phyloP scores from a whole-genome alignment of 2,329 filamentous ascomycete genomes.

The Fusarium austroafricanum region DNA sequence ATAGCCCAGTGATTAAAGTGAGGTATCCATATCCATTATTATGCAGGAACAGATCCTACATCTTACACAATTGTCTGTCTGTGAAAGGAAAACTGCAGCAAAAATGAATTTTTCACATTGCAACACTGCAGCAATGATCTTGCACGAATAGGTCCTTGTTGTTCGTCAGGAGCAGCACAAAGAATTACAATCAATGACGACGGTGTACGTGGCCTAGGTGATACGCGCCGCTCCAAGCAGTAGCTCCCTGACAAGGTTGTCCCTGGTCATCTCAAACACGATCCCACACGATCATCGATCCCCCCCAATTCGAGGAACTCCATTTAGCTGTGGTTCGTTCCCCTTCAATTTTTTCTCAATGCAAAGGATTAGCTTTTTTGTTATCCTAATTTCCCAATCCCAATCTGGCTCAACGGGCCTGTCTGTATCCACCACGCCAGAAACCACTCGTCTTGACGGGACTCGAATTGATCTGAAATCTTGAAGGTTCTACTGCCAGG shows the following conservation, averaged over 20 bases:
- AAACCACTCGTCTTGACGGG: slow-evolving; percentile 1
- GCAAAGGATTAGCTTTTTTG: slow-evolving; percentile 13
- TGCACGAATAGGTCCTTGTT: neutral
- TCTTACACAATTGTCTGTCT: slow-evolving; percentile 9
- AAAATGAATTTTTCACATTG: neutral
- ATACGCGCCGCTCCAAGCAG: slow-evolving; percentile 8
- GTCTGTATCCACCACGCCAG: slow-evolving; percentile 16
- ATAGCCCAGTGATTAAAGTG: neutral
- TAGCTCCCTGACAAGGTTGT: slow-evolving; percentile 18
- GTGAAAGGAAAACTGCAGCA: neutral
- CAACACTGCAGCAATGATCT: slow-evolving; percentile 1
- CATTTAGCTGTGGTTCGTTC: slow-evolving; percentile 9
- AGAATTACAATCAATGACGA: slow-evolving; percentile 35
- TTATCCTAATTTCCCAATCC: slow-evolving; percentile 19
- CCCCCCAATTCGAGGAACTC: neutral
- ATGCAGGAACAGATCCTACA: slow-evolving; percentile 33
- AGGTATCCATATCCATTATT: slow-evolving; percentile 24
- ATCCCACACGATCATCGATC: slow-evolving; percentile 34
- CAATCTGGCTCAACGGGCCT: slow-evolving; percentile 8
- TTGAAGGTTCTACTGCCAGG: slow-evolving; percentile 17
- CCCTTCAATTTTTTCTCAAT: slow-evolving; percentile 11
- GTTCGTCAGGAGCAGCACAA: slow-evolving; percentile 3
- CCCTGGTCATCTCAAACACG: slow-evolving; percentile 22
- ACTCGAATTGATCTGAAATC: neutral
- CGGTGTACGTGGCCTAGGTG: slow-evolving; percentile 31